Conservation (phyloP, 257 asterid species). For the Solanum clarkiae region DNA sequence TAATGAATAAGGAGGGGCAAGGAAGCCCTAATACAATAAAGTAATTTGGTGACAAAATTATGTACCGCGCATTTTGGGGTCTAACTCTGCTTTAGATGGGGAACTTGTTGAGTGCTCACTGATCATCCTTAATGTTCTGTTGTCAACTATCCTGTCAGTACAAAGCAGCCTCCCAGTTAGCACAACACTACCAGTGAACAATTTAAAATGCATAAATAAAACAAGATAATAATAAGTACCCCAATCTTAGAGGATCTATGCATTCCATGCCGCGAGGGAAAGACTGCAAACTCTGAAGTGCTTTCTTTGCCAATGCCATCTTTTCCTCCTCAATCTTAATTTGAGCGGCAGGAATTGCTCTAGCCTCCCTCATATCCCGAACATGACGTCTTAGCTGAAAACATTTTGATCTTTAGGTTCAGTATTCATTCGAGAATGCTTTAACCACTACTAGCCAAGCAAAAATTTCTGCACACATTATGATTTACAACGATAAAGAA, state of each 20-base stretch:
- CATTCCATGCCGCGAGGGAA: slow-evolving; percentile 99
- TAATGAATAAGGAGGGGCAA: not conserved
- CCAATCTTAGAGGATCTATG: slow-evolving; percentile 97
- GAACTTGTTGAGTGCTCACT: slow-evolving; percentile 53
- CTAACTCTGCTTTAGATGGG: slow-evolving; percentile 48
- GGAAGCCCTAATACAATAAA: not conserved
- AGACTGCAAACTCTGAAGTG: slow-evolving; percentile 57
- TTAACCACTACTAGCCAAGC: not conserved
- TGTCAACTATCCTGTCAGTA: slow-evolving; percentile 72
- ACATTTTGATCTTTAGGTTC: slow-evolving; percentile 4
- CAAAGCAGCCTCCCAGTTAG: not conserved
- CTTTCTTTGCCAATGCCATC: slow-evolving; percentile 41
- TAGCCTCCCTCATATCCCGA: slow-evolving; percentile 92
- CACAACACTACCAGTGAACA: not conserved
- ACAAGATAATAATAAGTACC: slow-evolving; percentile 38
- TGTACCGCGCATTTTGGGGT: slow-evolving; percentile 74
- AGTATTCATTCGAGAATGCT: not conserved
- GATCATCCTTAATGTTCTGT: slow-evolving; percentile 81
- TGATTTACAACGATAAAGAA: not conserved
- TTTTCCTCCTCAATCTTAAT: slow-evolving; percentile 46
- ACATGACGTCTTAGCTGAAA: slow-evolving; percentile 80
- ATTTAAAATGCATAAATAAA: not conserved
- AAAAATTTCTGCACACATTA: not conserved
- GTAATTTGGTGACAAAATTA: not conserved
- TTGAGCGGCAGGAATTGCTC: slow-evolving; percentile 51